These are phyloP conservation scores for Diophrys appendiculata DNA, from an alignment of 73 alveolate genomes.

Conservation along the genomic window DNA sequence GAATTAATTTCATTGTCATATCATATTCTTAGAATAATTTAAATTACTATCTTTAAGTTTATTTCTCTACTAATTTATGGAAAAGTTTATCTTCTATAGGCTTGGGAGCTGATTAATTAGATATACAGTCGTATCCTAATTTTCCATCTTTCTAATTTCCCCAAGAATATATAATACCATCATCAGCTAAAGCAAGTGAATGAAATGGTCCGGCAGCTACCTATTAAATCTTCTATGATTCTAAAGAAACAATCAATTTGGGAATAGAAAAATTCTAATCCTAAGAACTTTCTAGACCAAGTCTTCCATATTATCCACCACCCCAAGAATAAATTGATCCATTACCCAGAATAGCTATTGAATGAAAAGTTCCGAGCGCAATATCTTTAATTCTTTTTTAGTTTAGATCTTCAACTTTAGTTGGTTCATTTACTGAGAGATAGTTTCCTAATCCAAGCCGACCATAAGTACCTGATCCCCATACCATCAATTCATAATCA, in stretches of 20 bases:
- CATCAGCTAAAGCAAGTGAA: conserved; percentile 56
- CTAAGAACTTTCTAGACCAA: conserved; percentile 46
- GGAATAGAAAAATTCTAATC: conserved; percentile 49
- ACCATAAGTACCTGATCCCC: conserved; percentile 79
- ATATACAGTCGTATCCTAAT: conserved; percentile 39
- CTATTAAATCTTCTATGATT: conserved; percentile 15
- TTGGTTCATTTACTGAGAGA: conserved; percentile 27
- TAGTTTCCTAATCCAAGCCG: conserved; percentile 70
- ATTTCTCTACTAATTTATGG: too few relatives aligned
- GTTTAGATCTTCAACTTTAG: conserved; percentile 39
- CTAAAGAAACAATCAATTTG: conserved; percentile 26
- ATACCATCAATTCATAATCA: conserved; percentile 46
- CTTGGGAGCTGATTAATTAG: neutral
- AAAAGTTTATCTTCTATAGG: neutral
- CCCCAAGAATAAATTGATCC: conserved; percentile 61
- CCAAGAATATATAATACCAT: conserved; percentile 54
- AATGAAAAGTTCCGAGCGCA: conserved; percentile 52
- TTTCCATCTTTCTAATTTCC: conserved; percentile 69
- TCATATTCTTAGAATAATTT: too few relatives aligned
- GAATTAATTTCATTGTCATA: neutral
- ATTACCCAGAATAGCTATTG: conserved; percentile 17
- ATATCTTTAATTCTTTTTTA: conserved; percentile 34
- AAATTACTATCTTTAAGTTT: too few relatives aligned
- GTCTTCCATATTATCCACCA: conserved; percentile 41
- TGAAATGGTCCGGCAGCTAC: conserved; percentile 68